phyloP scores from a whole-genome alignment of 2,329 filamentous ascomycete genomes.

The Ceratocystis diversiconidia region DNA sequence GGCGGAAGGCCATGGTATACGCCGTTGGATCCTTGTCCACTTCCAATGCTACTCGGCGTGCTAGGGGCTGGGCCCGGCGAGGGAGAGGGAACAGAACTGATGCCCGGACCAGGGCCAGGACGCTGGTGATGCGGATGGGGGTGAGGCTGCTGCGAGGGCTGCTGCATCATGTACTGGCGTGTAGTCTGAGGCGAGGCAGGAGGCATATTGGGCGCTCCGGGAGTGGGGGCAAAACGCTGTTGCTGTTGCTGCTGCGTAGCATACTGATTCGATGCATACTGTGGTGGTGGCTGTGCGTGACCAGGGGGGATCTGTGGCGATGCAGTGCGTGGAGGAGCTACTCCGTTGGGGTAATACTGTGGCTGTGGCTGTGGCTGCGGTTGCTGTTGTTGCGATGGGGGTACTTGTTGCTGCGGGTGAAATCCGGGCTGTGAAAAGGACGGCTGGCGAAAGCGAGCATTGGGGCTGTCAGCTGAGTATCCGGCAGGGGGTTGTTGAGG shows the following conservation, averaged over 20 bases:
- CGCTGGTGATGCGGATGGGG: conserved; percentile 7
- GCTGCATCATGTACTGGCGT: conserved; percentile 17
- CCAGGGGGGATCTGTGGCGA: conserved; percentile 31
- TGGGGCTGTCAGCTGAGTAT: conserved; percentile 29
- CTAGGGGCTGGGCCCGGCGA: conserved; percentile 15
- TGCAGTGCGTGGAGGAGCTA: conserved; percentile 30
- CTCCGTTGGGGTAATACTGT: conserved; percentile 32
- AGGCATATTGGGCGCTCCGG: conserved; percentile 15
- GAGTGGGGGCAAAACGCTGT: conserved; percentile 4
- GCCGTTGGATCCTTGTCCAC: conserved; percentile 4
- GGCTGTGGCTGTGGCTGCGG: conserved; percentile 14
- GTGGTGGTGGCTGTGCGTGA: conserved; percentile 19
- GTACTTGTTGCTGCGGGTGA: conserved; percentile 24
- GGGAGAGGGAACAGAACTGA: conserved; percentile 14
- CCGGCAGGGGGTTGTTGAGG: conserved; percentile 21
- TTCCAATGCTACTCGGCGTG: conserved; percentile 12
- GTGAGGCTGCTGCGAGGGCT: conserved; percentile 12
- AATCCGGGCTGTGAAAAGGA: conserved; percentile 26
- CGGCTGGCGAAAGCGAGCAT: conserved; percentile 29
- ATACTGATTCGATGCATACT: conserved; percentile 2
- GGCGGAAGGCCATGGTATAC: conserved; percentile 7
- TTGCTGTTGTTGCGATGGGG: conserved; percentile 11
- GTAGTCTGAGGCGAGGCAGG: conserved; percentile 14
- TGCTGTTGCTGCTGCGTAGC: conserved; percentile 11
- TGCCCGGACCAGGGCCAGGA: background rate